Base-by-base conservation (phyloP, 805 yeast species). In the Hagleromyces aurorensis region DNA sequence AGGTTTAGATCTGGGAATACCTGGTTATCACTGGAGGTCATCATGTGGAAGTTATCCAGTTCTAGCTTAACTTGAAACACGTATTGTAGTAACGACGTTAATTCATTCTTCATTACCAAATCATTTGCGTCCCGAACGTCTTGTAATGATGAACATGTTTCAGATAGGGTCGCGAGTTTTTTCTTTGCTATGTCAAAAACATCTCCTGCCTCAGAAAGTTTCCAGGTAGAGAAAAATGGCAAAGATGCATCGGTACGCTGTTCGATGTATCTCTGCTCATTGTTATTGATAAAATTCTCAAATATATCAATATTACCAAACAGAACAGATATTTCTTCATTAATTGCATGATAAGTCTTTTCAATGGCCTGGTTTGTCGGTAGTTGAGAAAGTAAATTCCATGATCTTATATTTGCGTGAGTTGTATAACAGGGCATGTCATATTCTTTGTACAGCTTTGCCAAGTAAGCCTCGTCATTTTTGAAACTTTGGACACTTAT, bases 161-260 rank as follows among this genome's bases (percentile, higher is more conserved):
- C 23, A n/a, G 36, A 14, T 8, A 27, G 22, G 4, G 19, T 18
- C 10, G 27, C 25, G 4, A 19, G 23, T 4, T 31, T 23, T 6
- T 23, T 26, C 6, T 13, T 10, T 1, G 43, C 6, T 7, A 48
- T 38, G 6, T 38, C 33, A 9, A 22, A 17, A 5, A 58, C 23
- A 4, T 27, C 29, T 0, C 17, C 11, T 5, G 45, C 40, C 30
- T 62, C 66, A 9, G 50, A 30, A 13, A 64, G 32, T 42, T 65
- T 58, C 69, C 69, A 64, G 7, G 61, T 54, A 23, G 55, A 50
- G 10, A 50, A 34, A 27, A 46, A 38, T 10, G 44, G 40, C 1
- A 61, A 19, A 0, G 64, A 46, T 2, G 25, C 34, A 5, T 36
- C 40, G 2, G 61, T 45, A 25, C 63, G 59, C 3, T 30, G 16